Conservation (phyloP, 148 eudicot species). For the Rhododendron simsii region DNA sequence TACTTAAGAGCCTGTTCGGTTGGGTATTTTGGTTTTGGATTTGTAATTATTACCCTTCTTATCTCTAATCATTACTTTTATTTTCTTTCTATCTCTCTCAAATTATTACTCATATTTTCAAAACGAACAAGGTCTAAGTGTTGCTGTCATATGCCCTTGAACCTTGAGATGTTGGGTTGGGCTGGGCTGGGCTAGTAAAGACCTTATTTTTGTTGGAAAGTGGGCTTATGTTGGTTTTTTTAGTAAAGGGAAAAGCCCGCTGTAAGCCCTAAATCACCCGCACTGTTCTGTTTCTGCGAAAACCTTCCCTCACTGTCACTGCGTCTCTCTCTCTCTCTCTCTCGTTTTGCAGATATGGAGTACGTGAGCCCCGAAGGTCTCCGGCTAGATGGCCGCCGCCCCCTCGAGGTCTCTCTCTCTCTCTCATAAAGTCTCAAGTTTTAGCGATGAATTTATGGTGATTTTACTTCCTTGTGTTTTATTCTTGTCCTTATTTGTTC, state of each 20-base stretch:
- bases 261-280: background rate
- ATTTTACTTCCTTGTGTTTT: background rate
- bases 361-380: conserved; percentile 84
- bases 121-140: no score
- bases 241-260: background rate
- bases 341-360: conserved; percentile 50
- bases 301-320: background rate
- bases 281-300: background rate
- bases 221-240: background rate
- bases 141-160: no score
- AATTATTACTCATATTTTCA: no score
- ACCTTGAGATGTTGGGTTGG: background rate
- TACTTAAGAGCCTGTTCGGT: no score
- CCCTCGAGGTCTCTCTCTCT: conserved; percentile 55
- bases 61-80: no score
- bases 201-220: background rate
- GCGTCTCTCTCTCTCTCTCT: conserved; percentile 8
- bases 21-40: no score
- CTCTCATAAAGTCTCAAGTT: no score
- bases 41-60: no score
- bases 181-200: background rate
- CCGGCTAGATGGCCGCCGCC: conserved; percentile 90
- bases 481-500: background rate
- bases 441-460: background rate
- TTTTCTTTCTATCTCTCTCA: no score